phyloP scores from a whole-genome alignment of 257 asterid genomes.

The Solanum bukasovii region DNA sequence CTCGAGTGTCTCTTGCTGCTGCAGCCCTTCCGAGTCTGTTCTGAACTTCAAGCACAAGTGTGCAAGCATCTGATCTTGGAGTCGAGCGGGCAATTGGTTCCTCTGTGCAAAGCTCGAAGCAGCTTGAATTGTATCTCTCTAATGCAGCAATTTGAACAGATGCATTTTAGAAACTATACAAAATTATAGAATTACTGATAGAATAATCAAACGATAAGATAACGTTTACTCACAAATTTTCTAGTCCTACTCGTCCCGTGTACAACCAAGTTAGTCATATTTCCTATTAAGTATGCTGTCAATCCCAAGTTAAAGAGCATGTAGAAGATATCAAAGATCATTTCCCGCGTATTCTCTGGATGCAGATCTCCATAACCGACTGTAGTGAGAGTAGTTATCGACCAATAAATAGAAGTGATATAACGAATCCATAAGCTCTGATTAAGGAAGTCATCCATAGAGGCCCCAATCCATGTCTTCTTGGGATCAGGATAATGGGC shows the following conservation, averaged over 20 bases:
- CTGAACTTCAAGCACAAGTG: conserved; percentile 36
- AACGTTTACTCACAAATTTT: conserved; percentile 55
- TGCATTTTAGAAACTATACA: not conserved
- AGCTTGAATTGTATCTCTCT: conserved; percentile 34
- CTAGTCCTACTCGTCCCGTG: conserved; percentile 88
- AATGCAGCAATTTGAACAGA: not conserved
- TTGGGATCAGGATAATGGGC: conserved; percentile 45
- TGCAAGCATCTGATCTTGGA: conserved; percentile 36
- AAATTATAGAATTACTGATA: not conserved
- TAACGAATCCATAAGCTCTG: conserved; percentile 71
- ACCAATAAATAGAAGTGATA: conserved; percentile 80
- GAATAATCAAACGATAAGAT: not conserved
- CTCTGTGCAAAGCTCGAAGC: conserved; percentile 30
- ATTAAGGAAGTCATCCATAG: conserved; percentile 40
- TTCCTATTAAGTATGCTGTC: conserved; percentile 88
- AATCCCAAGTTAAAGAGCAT: conserved; percentile 93
- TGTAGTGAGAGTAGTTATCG: conserved; percentile 90
- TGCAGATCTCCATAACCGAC: conserved; percentile 97
- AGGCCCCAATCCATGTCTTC: conserved; percentile 85
- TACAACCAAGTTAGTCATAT: conserved; percentile 94
- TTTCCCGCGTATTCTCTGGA: conserved; percentile 75
- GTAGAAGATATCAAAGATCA: conserved; percentile 71
- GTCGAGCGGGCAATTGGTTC: conserved; percentile 27
- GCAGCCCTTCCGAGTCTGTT: conserved; percentile 28
- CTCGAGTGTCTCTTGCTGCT: conserved; percentile 33